Base-by-base conservation (phyloP, 805 yeast genomes). In the Saccharomycopsis synnaedendra region DNA sequence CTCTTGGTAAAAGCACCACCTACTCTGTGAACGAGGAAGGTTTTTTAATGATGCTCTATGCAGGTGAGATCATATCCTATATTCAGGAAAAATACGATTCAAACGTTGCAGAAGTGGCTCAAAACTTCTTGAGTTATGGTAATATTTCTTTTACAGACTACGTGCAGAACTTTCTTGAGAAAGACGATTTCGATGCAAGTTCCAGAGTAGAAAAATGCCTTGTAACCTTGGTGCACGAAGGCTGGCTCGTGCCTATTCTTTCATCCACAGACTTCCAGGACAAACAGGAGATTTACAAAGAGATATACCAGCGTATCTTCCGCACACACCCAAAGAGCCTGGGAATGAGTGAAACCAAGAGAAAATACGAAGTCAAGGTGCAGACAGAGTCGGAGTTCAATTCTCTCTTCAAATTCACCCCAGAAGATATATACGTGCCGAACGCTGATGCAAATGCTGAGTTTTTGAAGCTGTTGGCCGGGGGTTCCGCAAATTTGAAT, bases 91-190 rank as follows among this genome's bases (percentile, higher is more conserved):
- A 55, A 5, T 74, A 71, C 50, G 66, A 63, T 31, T 66, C 76
- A 10, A 66, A 64, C 28, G 64, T 64, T 35, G 79, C 84, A 1
- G 78, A 77, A 45, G 73, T 85, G 28, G 67, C 85, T 8, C 87
- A 82, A 57, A 83, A 82, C 57, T 65, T 87, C 41, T 60, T 85
- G n/a, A 71, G 77, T 4, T 65, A 76, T 46, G 96, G 96, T 0
- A 79, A 80, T 56, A 60, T 87, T 47, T 71, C 78, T 4, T 65
- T 76, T 2, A 62, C 66, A 3, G 86, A 82, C 53, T 78, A 75
- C 54, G 43, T 67, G 46, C 41, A 39, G 30, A 39, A 39, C 3
- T 10, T 27, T 36, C 64, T 62, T 37, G 59, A 57, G 1, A 58
- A 58, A 5, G 56, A 58, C 3, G 53, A 58, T 5, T 51, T 60